Evolutionary conservation across 495 filamentous ascomycete species (phyloP).

Genomic region (Lindgomyces ingoldianus): DNA sequence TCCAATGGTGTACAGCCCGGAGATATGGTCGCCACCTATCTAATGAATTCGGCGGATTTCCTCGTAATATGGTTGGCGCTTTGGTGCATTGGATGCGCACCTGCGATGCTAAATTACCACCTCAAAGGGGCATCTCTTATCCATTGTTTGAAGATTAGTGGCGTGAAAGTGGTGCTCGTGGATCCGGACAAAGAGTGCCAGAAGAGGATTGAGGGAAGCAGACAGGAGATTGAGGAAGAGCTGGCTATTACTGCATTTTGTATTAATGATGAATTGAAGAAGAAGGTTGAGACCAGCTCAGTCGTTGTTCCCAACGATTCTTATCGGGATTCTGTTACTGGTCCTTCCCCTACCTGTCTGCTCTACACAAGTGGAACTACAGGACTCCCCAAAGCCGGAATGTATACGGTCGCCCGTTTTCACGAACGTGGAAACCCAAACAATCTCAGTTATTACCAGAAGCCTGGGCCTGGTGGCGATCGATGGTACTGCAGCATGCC

Average conservation of each 20-base stretch:
- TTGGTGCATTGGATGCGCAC: constrained; percentile 64
- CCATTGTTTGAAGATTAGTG: constrained; percentile 66
- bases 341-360: constrained; percentile 56
- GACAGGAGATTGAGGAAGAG: constrained; percentile 49
- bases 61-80: constrained; percentile 62
- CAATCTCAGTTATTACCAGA: constrained; percentile 33
- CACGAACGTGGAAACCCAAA: constrained; percentile 37
- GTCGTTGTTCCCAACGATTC: constrained; percentile 52
- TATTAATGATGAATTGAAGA: constrained; percentile 51
- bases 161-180: constrained; percentile 61
- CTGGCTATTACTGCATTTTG: constrained; percentile 56
- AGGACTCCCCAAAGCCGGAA: constrained; percentile 62
- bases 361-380: constrained; percentile 71
- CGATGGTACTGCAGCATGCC: constrained; percentile 79
- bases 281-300: constrained; percentile 50
- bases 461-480: constrained; percentile 52
- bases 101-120: constrained; percentile 72
- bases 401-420: constrained; percentile 52
- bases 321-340: constrained; percentile 50
- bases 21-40: constrained; percentile 67
- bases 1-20: constrained; percentile 60
- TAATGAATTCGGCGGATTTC: constrained; percentile 69
- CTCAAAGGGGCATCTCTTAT: constrained; percentile 62
- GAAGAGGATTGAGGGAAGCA: constrained; percentile 56
- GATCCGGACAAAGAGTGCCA: constrained; percentile 61